Conservation (phyloP, 2,329 filamentous ascomycete species). For the Dactylonectria macrodidyma region DNA sequence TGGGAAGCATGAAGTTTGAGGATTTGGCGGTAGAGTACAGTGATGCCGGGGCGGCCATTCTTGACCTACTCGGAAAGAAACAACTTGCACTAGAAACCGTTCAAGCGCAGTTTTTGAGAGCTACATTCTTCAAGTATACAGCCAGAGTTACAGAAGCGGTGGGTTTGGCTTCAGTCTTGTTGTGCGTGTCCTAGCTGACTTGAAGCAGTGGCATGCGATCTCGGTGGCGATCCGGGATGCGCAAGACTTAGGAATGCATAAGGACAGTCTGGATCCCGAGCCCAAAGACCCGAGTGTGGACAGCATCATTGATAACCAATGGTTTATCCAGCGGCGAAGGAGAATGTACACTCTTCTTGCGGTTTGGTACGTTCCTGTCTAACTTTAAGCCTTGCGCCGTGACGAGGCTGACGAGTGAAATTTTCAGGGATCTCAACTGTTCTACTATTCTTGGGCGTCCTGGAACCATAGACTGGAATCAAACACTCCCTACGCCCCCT, state of each 20-base stretch:
- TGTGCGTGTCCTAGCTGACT: not conserved
- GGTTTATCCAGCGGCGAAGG: constrained; percentile 70
- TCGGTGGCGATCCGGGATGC: constrained; percentile 72
- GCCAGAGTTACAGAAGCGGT: constrained; percentile 72
- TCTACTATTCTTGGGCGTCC: constrained; percentile 68
- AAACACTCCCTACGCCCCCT: constrained; percentile 64
- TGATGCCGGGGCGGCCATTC: constrained; percentile 68
- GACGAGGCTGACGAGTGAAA: not conserved
- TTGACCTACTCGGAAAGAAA: constrained; percentile 70
- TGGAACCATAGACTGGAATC: constrained; percentile 67
- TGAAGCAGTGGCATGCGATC: constrained; percentile 67
- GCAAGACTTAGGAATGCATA: constrained; percentile 74
- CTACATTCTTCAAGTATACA: constrained; percentile 71
- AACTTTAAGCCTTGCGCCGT: not conserved
- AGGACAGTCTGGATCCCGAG: constrained; percentile 66
- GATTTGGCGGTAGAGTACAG: constrained; percentile 74
- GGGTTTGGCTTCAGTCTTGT: constrained; percentile 21
- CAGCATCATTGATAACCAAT: constrained; percentile 68
- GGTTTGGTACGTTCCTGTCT: constrained; percentile 48
- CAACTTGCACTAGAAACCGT: constrained; percentile 70
- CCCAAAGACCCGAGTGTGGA: constrained; percentile 62
- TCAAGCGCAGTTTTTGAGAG: constrained; percentile 70
- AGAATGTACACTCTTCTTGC: constrained; percentile 70
- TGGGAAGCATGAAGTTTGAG: constrained; percentile 71
- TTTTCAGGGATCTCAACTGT: constrained; percentile 68